Evolutionary conservation across 2,329 filamentous ascomycete genomes (phyloP), one percentile per base, ranked within the genome.

Genomic region (Fonsecaea nubica): DNA sequence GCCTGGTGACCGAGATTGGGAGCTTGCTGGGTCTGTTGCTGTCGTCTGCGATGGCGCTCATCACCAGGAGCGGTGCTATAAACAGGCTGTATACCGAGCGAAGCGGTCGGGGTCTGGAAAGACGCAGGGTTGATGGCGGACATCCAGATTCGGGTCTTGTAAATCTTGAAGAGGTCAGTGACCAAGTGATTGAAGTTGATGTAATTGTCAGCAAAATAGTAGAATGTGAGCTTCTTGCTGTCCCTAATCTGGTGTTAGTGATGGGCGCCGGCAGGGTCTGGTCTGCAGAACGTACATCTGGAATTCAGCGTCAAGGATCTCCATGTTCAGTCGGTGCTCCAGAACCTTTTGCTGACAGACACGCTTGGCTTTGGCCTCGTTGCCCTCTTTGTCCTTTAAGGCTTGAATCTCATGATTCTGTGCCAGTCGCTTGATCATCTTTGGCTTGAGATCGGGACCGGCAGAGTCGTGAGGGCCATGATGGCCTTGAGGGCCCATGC

Each of bases 91-190:
- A 93, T 82, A 32, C 90, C 90, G 12, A 72, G 69, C 5, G 72
- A 72, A 57, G 92, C 83, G 2, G 88, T 88, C 18, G 91, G 90
- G 69, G 89, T 93, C 30, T 91, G 91, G 78, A 98, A 97, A 0
- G 94, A 97, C 4, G 94, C 95, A 7, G 95, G 95, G 77, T 99
- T 99, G 78, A 99, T 96, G 3, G 95, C 95, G 4, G 94, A 98
- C 92, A 99, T 97, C 95, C 95, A 99, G 74, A 99, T 99, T 73
- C 96, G 89, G 25, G 94, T 97, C 83, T 99, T 99, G 85, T 98
- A 99, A 69, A 98, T 94, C 80, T 98, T 98, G 86, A 98, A 99
- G 12, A 99, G 85, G 76, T 99, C 95, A 0, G 93, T 97, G 61
- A 99, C 95, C 15, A 99, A 87, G 1, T 92, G 92, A 77, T 99